A percentile compares a stretch with the other conserved stretches of the same genome.
These are phyloP conservation scores for Blastomyces gilchristii DNA, from an alignment of 2,329 filamentous ascomycete species.

Conservation along the genomic window DNA sequence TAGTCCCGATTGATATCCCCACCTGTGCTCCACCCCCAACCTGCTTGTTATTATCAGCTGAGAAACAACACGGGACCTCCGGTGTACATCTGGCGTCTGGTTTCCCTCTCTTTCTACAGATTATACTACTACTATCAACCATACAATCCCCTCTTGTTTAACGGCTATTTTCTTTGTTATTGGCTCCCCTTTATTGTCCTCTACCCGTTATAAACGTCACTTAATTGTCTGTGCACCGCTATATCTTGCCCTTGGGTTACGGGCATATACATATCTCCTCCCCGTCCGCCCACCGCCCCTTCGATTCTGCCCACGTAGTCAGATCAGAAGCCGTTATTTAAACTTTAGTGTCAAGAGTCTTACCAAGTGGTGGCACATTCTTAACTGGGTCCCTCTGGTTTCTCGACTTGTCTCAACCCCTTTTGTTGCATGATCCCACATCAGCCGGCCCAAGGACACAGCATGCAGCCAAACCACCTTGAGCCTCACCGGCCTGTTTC, in stretches of 20 bases:
- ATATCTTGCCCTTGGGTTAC: background rate
- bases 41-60: background rate
- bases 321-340: background rate
- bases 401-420: background rate
- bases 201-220: background rate
- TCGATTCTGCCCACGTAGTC: background rate
- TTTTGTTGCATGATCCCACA: background rate
- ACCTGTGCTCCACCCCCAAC: background rate
- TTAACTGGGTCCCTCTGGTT: background rate
- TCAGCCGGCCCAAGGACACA: background rate
- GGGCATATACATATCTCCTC: background rate
- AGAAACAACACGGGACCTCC: background rate
- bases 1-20: background rate
- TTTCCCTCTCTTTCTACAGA: background rate
- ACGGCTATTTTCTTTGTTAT: background rate
- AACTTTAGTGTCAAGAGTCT: background rate
- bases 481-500: conserved; percentile 31
- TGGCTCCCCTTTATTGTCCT: background rate
- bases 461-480: conserved; percentile 34
- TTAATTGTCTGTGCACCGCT: background rate
- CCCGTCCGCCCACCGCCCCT: background rate
- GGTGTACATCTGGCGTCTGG: background rate
- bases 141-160: background rate
- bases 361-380: background rate
- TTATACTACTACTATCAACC: background rate